Evolutionary conservation across 106 monocot genomes (phyloP).

Genomic region (Platanthera guangdongensis): DNA sequence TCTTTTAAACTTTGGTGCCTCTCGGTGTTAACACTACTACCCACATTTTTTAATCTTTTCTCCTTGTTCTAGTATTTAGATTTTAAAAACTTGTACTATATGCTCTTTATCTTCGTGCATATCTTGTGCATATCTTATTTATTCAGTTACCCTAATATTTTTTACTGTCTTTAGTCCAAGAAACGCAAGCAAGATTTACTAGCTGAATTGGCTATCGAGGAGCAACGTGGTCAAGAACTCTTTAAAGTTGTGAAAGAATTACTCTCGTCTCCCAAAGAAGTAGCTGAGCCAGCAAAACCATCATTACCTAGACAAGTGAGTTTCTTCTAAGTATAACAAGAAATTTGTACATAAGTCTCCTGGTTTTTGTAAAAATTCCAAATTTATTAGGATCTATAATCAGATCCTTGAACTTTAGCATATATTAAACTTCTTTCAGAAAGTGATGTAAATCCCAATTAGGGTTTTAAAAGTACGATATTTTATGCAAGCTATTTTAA

Average conservation of each 20-base stretch:
- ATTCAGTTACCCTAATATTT: background rate
- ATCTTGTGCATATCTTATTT: background rate
- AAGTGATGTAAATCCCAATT: too few relatives aligned
- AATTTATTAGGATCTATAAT: too few relatives aligned
- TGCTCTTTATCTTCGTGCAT: background rate
- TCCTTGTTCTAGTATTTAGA: background rate
- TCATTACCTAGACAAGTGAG: conserved; percentile 50
- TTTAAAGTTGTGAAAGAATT: conserved; percentile 61
- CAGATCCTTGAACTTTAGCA: too few relatives aligned
- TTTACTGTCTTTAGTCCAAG: conserved; percentile 55
- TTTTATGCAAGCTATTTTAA: too few relatives aligned
- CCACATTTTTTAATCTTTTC: background rate
- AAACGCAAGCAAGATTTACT: conserved; percentile 83
- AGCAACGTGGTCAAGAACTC: conserved; percentile 76
- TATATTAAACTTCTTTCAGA: too few relatives aligned
- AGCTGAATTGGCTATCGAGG: conserved; percentile 81
- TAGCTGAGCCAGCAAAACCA: conserved; percentile 20
- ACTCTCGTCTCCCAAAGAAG: conserved; percentile 49
- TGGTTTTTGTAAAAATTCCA: too few relatives aligned
- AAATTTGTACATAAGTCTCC: background rate
- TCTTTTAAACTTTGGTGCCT: background rate
- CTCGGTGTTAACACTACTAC: background rate
- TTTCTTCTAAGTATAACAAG: background rate
- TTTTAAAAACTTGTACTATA: background rate
- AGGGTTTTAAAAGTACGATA: too few relatives aligned